A percentile compares a stretch with the other conserved stretches of the same genome.
These are phyloP conservation scores for Keithomyces neogunnii DNA, from an alignment of 2,329 filamentous ascomycete genomes.

Conservation along the genomic window DNA sequence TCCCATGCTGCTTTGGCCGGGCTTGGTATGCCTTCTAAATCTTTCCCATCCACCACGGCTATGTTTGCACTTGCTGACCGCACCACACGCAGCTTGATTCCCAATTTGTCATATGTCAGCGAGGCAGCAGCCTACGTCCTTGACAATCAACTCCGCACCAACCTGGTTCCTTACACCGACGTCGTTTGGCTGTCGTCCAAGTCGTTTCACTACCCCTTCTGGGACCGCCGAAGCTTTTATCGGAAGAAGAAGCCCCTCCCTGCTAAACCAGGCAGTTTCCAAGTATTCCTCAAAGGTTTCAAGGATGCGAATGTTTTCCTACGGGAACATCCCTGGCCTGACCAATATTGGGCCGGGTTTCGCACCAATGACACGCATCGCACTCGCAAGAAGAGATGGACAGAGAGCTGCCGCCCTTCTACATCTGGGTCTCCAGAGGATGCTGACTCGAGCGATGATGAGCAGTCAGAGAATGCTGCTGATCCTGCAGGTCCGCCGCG, in stretches of 20 bases:
- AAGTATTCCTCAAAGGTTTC: conserved; percentile 93
- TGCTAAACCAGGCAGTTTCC: conserved; percentile 88
- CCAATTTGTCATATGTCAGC: conserved; percentile 94
- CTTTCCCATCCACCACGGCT: neutral
- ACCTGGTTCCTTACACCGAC: conserved; percentile 93
- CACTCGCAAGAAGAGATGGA: conserved; percentile 66
- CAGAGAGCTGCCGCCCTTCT: conserved; percentile 68
- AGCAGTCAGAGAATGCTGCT: conserved; percentile 31
- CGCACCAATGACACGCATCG: conserved; percentile 58
- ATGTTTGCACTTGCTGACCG: neutral
- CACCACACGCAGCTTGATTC: conserved; percentile 59
- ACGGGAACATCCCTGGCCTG: conserved; percentile 92
- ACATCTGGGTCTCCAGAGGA: conserved; percentile 44
- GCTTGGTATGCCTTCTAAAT: conserved; percentile 56
- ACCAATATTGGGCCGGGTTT: conserved; percentile 69
- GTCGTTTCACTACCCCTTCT: conserved; percentile 97
- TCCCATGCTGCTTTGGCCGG: conserved; percentile 93
- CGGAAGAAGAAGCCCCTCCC: conserved; percentile 81
- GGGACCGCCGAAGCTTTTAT: conserved; percentile 83
- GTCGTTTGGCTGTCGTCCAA: conserved; percentile 92
- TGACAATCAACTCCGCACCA: conserved; percentile 79
- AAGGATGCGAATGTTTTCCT: conserved; percentile 96
- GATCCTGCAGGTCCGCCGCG: conserved; percentile 45
- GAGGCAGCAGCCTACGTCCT: conserved; percentile 96
- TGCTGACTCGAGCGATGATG: conserved; percentile 56